Evolutionary conservation across 2,329 filamentous ascomycete species (phyloP).

Genomic region (Xylariaceae sp.): DNA sequence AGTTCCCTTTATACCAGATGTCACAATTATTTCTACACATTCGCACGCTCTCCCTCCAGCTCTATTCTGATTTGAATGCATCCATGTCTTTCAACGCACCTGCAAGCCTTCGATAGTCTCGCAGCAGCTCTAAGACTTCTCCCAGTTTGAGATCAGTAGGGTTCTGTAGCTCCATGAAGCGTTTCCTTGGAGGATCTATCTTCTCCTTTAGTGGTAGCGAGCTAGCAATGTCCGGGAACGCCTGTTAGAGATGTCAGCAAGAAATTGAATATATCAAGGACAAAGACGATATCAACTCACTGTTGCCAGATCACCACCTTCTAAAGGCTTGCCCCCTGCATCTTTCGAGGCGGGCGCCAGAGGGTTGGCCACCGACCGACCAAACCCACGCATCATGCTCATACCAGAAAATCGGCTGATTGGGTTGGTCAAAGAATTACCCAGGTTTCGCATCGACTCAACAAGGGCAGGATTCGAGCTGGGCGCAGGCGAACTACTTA

Average conservation of each 20-base stretch:
- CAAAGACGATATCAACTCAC: constrained; percentile 37
- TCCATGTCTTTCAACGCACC: constrained; percentile 59
- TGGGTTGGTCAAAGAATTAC: constrained; percentile 77
- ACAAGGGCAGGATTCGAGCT: constrained; percentile 58
- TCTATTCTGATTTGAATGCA: no score
- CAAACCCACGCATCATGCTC: constrained; percentile 71
- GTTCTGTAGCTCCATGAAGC: constrained; percentile 69
- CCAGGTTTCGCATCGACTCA: constrained; percentile 77
- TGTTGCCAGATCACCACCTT: constrained; percentile 54
- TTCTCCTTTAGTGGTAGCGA: constrained; percentile 55
- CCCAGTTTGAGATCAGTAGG: constrained; percentile 66
- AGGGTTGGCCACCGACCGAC: constrained; percentile 48
- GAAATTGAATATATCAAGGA: background rate
- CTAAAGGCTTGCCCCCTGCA: constrained; percentile 31
- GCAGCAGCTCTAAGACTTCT: constrained; percentile 68
- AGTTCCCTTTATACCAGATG: no score
- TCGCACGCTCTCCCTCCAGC: no score
- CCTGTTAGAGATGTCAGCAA: constrained; percentile 35
- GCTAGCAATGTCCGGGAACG: constrained; percentile 57
- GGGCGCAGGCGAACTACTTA: constrained; percentile 28
- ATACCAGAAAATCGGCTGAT: constrained; percentile 74
- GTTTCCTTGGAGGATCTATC: constrained; percentile 63
- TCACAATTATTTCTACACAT: no score
- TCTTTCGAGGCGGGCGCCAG: constrained; percentile 39
- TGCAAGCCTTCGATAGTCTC: constrained; percentile 71